Percentiles rank a stretch among this genome's conserved stretches.
These are phyloP conservation scores for Diaporthe sp. DNA, from an alignment of 2,329 filamentous ascomycete species.

Conservation along the genomic window DNA sequence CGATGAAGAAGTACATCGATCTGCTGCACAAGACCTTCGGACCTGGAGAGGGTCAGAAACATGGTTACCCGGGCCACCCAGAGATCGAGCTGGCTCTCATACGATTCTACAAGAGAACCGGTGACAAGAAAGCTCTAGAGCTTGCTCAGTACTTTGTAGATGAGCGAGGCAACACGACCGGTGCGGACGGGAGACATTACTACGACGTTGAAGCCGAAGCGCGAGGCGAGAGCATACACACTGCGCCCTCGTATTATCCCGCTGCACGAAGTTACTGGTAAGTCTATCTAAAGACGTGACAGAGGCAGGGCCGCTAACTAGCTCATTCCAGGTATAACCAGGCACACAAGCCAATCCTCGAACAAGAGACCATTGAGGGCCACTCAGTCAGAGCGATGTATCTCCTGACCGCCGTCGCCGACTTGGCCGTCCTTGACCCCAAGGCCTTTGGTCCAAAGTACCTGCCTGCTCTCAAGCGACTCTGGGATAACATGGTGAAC, in stretches of 20 bases:
- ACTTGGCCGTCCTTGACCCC: constrained; percentile 60
- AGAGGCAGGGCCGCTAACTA: neutral
- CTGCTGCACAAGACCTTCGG: constrained; percentile 67
- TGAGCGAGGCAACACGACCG: constrained; percentile 67
- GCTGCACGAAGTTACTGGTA: constrained; percentile 57
- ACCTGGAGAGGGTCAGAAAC: constrained; percentile 60
- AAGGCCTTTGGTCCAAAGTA: constrained; percentile 32
- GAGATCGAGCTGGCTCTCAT: constrained; percentile 64
- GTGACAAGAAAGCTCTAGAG: constrained; percentile 53
- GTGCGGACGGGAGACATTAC: constrained; percentile 63
- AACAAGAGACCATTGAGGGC: constrained; percentile 69
- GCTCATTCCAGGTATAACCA: constrained; percentile 58
- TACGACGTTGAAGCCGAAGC: constrained; percentile 66
- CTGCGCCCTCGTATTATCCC: constrained; percentile 62
- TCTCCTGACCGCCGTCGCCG: constrained; percentile 69
- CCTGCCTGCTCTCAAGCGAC: constrained; percentile 57
- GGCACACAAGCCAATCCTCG: constrained; percentile 66
- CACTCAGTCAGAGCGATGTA: constrained; percentile 74
- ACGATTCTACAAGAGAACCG: constrained; percentile 53
- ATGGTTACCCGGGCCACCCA: constrained; percentile 73
- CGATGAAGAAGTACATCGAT: constrained; percentile 68
- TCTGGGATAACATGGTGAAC: constrained; percentile 73
- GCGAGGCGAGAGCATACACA: constrained; percentile 62
- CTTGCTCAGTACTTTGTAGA: constrained; percentile 70
- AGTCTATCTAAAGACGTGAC: fast-evolving